Evolutionary conservation across 164 flowering plant genomes (phyloP).

Genomic region (Stephania cephalantha): DNA sequence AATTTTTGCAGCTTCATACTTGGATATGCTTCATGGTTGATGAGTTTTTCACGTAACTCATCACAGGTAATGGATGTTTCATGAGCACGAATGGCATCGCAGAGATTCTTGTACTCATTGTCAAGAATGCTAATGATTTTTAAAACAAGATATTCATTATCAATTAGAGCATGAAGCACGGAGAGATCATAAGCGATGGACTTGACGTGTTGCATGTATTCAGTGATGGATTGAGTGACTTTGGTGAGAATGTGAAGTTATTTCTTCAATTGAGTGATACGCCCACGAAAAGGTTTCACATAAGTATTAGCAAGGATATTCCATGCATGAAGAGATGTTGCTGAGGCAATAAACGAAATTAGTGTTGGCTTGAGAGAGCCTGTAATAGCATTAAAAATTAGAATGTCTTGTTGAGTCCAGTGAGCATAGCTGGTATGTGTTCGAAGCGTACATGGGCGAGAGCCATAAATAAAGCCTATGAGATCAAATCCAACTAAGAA

Average conservation of each 20-base stretch:
- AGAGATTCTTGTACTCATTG: conserved; percentile 7
- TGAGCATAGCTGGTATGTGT: not conserved
- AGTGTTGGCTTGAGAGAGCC: too few relatives aligned
- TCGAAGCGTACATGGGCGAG: too few relatives aligned
- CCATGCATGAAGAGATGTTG: too few relatives aligned
- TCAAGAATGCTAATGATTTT: conserved; percentile 9
- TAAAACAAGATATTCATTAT: not conserved
- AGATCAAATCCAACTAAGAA: not conserved
- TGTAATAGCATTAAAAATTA: conserved; percentile 1
- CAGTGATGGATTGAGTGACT: too few relatives aligned
- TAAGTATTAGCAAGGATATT: too few relatives aligned
- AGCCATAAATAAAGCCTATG: conserved; percentile 8
- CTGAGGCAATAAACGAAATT: too few relatives aligned
- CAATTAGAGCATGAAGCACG: not conserved
- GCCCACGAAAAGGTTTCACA: too few relatives aligned
- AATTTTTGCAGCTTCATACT: not conserved
- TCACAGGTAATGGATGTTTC: conserved; percentile 14
- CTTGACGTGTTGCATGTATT: too few relatives aligned
- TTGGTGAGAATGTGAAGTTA: too few relatives aligned
- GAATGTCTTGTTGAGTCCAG: conserved; percentile 8
- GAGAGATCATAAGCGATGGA: too few relatives aligned
- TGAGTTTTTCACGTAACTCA: conserved; percentile 14
- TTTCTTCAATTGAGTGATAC: too few relatives aligned
- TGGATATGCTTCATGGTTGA: conserved; percentile 8
- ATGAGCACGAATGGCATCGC: too few relatives aligned